Evolutionary conservation across 2,329 filamentous ascomycete species (phyloP).

Genomic region (Ophiostoma ulmi): DNA sequence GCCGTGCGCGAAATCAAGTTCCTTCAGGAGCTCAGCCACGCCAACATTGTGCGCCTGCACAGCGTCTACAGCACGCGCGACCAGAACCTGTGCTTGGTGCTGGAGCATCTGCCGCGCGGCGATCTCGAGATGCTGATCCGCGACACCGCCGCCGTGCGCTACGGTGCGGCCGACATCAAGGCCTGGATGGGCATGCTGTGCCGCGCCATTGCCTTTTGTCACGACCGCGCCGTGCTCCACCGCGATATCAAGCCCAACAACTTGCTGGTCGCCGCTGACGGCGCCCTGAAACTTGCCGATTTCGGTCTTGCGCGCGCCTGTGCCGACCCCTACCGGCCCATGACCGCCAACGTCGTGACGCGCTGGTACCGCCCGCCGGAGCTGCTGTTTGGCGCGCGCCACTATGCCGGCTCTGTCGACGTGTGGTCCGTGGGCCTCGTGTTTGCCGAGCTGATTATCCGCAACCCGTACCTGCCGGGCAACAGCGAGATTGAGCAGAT

Average conservation of each 20-base stretch:
- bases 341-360: conserved; percentile 95
- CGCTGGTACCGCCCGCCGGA: conserved; percentile 95
- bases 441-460: conserved; percentile 82
- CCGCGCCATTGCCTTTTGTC: conserved; percentile 91
- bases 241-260: conserved; percentile 99
- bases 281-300: conserved; percentile 92
- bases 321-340: conserved; percentile 77
- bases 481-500: conserved; percentile 84
- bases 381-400: conserved; percentile 80
- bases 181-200: conserved; percentile 98
- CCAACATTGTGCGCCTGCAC: conserved; percentile 89
- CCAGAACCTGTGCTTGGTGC: conserved; percentile 91
- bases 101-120: conserved; percentile 89
- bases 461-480: conserved; percentile 77
- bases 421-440: conserved; percentile 92
- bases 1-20: conserved; percentile 94
- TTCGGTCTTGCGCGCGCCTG: conserved; percentile 90
- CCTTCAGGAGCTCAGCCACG: conserved; percentile 87
- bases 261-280: conserved; percentile 85
- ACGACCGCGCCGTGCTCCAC: conserved; percentile 88
- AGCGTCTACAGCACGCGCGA: conserved; percentile 94
- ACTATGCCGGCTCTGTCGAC: conserved; percentile 88
- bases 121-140: conserved; percentile 93
- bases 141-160: conserved; percentile 70
- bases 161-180: conserved; percentile 87